Conservation (phyloP, 2,329 filamentous ascomycete species). For the Apiospora koreana region DNA sequence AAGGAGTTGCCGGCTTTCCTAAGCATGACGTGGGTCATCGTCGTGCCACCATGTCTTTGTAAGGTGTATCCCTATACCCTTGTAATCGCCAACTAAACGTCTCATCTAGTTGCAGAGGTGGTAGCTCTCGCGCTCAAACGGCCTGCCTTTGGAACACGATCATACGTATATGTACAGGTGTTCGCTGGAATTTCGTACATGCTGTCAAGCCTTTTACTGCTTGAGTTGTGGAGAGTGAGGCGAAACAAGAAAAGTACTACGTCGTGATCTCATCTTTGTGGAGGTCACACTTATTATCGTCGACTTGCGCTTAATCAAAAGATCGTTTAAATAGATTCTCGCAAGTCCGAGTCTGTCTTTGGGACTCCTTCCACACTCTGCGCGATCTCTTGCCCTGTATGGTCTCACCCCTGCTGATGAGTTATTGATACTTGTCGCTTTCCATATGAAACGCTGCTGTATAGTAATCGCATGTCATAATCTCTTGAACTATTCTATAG, state of each 20-base stretch:
- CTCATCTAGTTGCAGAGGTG: neutral
- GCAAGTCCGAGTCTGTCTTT: too few relatives aligned
- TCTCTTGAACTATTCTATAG: too few relatives aligned
- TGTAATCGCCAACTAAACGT: neutral
- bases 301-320: too few relatives aligned
- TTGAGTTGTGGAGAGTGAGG: conserved; percentile 1
- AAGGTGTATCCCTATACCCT: neutral
- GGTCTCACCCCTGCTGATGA: too few relatives aligned
- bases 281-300: too few relatives aligned
- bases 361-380: too few relatives aligned
- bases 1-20: conserved; percentile 1
- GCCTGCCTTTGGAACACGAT: neutral
- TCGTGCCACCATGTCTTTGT: neutral
- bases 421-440: too few relatives aligned
- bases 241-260: neutral
- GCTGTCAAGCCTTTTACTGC: neutral
- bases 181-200: neutral
- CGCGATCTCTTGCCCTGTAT: too few relatives aligned
- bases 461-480: too few relatives aligned
- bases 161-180: neutral
- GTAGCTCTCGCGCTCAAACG: neutral
- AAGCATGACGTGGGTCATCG: neutral
- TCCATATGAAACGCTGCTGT: too few relatives aligned
- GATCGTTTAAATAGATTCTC: too few relatives aligned
- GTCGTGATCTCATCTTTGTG: too few relatives aligned